A percentile compares a stretch with the other conserved stretches of the same genome.
Evolutionary conservation across 306 rosid species (phyloP).

Genomic region (Dicorynia guianensis): DNA sequence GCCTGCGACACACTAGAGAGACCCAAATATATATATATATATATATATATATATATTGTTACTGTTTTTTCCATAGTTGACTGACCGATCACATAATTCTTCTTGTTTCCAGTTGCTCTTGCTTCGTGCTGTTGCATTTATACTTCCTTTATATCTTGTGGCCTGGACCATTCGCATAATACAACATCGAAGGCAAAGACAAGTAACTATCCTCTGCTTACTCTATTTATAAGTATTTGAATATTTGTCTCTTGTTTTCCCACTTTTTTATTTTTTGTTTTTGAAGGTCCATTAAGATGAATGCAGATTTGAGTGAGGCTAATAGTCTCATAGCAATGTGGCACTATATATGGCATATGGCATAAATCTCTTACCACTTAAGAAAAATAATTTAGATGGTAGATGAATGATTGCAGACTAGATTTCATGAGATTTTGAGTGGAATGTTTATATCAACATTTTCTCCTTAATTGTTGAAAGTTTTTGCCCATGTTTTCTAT

Average conservation of each 20-base stretch:
- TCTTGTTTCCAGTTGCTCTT: slow-evolving; percentile 57
- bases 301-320: slow-evolving; percentile 3
- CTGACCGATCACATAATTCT: slow-evolving; percentile 3
- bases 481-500: background rate
- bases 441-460: background rate
- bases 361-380: background rate
- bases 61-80: slow-evolving; percentile 7
- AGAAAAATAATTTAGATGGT: slow-evolving; percentile 3
- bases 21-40: no score
- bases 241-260: slow-evolving; percentile 3
- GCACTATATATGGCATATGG: background rate
- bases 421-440: background rate
- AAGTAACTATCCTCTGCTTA: slow-evolving; percentile 53
- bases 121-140: slow-evolving; percentile 70
- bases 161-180: slow-evolving; percentile 65
- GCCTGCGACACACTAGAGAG: no score
- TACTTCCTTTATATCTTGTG: slow-evolving; percentile 65
- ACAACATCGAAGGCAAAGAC: slow-evolving; percentile 69
- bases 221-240: slow-evolving; percentile 3
- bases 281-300: background rate
- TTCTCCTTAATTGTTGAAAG: slow-evolving; percentile 11
- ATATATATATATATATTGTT: no score
- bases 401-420: slow-evolving; percentile 24
- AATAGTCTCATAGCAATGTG: background rate
- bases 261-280: slow-evolving; percentile 10